These are phyloP conservation scores for Papiliotrema laurentii DNA, from an alignment of 1,284 basidiomycete species.

Conservation along the genomic window DNA sequence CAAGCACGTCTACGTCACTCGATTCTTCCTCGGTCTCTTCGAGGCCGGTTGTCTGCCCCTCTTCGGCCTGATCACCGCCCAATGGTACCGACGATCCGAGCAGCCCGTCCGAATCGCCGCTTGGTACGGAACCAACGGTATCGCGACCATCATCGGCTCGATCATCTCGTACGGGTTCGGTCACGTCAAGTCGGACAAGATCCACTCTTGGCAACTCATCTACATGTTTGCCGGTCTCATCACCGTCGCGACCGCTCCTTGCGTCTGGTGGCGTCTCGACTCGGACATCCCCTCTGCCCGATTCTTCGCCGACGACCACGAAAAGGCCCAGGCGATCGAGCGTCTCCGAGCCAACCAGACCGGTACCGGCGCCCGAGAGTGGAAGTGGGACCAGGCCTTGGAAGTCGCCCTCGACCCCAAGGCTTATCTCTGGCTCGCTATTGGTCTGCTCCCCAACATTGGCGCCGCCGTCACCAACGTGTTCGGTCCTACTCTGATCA, in stretches of 20 bases:
- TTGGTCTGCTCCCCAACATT: conserved; percentile 39
- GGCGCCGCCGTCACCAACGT: conserved; percentile 41
- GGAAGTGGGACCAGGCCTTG: conserved; percentile 42
- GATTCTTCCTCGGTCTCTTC: conserved; percentile 36
- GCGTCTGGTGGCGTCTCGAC: conserved; percentile 34
- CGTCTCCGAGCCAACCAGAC: conserved; percentile 42
- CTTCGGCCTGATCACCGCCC: conserved; percentile 22
- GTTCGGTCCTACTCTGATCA: conserved; percentile 37
- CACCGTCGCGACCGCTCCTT: conserved; percentile 42
- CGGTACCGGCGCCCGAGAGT: conserved; percentile 33
- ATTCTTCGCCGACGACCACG: conserved; percentile 32
- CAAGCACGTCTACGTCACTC: conserved; percentile 17
- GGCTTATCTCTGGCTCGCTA: conserved; percentile 42
- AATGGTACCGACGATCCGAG: conserved; percentile 36
- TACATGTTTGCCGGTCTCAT: conserved; percentile 44
- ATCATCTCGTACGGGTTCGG: conserved; percentile 24
- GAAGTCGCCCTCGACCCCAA: conserved; percentile 46
- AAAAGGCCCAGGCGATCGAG: conserved; percentile 37
- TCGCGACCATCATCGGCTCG: conserved; percentile 26
- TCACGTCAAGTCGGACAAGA: neutral
- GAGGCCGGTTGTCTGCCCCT: conserved; percentile 30
- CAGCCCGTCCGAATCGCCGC: conserved; percentile 34
- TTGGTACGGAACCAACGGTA: conserved; percentile 36
- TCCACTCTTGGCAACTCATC: conserved; percentile 27
- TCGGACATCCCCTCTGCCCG: conserved; percentile 37